These are phyloP conservation scores for Candida insectorum DNA, from an alignment of 805 yeast species.

Conservation along the genomic window DNA sequence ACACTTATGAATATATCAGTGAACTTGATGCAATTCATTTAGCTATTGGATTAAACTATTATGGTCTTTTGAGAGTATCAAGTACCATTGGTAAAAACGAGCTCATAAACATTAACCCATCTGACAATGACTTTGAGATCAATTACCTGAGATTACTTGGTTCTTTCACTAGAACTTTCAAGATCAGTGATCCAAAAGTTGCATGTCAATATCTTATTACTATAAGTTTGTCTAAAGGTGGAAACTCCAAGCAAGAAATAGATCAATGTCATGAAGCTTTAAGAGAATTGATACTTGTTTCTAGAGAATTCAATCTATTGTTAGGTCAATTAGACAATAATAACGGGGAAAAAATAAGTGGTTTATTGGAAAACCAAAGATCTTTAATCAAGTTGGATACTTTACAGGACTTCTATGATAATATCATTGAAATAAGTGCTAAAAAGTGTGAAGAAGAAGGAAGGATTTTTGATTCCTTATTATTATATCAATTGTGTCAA, in stretches of 20 bases:
- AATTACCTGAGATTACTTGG: slow-evolving; percentile 69
- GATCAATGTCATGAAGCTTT: slow-evolving; percentile 72
- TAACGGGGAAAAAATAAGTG: slow-evolving; percentile 76
- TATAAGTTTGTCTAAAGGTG: slow-evolving; percentile 51
- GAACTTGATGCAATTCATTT: slow-evolving; percentile 89
- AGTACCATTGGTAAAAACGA: slow-evolving; percentile 28
- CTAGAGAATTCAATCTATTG: slow-evolving; percentile 76
- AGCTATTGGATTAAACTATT: slow-evolving; percentile 74
- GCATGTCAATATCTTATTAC: slow-evolving; percentile 87
- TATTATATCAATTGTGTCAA: slow-evolving; percentile 83
- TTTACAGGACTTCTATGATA: slow-evolving; percentile 57
- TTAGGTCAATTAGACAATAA: slow-evolving; percentile 73
- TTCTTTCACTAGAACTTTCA: slow-evolving; percentile 76
- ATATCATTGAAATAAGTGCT: slow-evolving; percentile 83
- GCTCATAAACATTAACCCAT: slow-evolving; percentile 28
- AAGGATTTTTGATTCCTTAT: slow-evolving; percentile 76
- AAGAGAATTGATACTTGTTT: slow-evolving; percentile 78
- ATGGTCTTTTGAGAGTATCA: slow-evolving; percentile 60
- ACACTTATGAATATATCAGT: slow-evolving; percentile 52
- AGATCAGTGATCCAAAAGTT: slow-evolving; percentile 80
- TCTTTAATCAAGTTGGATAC: slow-evolving; percentile 56
- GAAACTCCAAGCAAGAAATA: slow-evolving; percentile 40
- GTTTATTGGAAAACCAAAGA: slow-evolving; percentile 78
- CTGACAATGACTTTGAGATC: slow-evolving; percentile 31
- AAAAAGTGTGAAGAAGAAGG: slow-evolving; percentile 89